Evolutionary conservation across 371 early-diverging fungal genomes (phyloP).

Genomic region (Mortierella sp.): DNA sequence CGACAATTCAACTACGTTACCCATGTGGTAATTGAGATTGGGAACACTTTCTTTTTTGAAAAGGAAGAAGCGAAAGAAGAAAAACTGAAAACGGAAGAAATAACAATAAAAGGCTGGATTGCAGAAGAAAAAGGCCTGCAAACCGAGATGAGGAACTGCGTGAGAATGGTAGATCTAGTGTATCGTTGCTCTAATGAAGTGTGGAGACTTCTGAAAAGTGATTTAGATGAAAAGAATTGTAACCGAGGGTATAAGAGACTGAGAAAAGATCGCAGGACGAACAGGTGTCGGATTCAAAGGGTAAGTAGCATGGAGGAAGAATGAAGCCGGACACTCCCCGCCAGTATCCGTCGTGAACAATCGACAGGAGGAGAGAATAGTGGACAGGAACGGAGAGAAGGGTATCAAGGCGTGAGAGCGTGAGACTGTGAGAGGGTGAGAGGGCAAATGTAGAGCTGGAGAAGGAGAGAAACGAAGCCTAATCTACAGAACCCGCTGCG

Average conservation of each 20-base stretch:
- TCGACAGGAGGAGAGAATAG: neutral
- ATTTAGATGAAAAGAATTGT: neutral
- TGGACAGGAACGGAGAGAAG: neutral
- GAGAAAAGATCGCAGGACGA: neutral
- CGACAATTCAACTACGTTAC: neutral
- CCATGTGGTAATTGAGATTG: neutral
- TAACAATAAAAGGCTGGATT: neutral
- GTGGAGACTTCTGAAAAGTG: neutral
- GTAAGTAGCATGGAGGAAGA: neutral
- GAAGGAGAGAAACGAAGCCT: neutral
- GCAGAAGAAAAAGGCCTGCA: no score
- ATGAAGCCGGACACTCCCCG: neutral
- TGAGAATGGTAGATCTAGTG: neutral
- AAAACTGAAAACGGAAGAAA: neutral
- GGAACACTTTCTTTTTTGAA: neutral
- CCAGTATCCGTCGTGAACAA: neutral
- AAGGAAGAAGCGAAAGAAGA: neutral
- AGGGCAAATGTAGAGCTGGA: neutral
- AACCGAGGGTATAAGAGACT: neutral
- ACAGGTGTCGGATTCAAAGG: neutral
- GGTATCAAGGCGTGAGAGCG: conserved; percentile 1
- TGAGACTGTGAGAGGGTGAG: neutral
- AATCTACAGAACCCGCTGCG: neutral
- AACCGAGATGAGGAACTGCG: neutral
- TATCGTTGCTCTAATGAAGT: neutral